Evolutionary conservation across 768 basidiomycete genomes (phyloP).

Genomic region (Tubosaeta brunneosetosa): DNA sequence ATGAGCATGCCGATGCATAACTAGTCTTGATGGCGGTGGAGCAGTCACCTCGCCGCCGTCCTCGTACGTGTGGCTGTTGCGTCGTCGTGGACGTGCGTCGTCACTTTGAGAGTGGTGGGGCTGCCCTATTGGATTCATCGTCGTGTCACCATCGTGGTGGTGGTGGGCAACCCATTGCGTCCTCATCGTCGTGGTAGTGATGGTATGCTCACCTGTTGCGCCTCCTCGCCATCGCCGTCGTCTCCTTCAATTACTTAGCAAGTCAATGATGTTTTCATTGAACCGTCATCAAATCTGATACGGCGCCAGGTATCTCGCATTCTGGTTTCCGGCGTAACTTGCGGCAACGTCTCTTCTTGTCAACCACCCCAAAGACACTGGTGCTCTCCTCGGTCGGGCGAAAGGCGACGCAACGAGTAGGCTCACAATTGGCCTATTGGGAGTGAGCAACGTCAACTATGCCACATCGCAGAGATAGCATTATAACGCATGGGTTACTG

Average conservation of each 20-base stretch:
- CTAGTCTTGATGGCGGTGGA: no score
- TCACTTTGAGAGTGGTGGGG: no score
- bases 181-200: no score
- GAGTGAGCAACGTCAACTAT: constrained; percentile 26
- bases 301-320: background rate
- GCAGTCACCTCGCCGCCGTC: no score
- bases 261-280: background rate
- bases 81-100: no score
- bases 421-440: constrained; percentile 24
- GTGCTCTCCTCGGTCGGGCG: constrained; percentile 17
- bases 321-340: background rate
- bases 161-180: no score
- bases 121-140: no score
- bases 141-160: no score
- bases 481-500: constrained; percentile 32
- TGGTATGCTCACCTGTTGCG: no score
- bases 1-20: no score
- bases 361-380: constrained; percentile 19
- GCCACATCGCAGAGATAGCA: constrained; percentile 22
- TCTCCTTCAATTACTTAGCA: background rate
- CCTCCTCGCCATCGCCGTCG: no score
- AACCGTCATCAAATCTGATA: background rate
- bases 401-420: constrained; percentile 23
- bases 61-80: no score
- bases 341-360: constrained; percentile 26